Percentiles rank a stretch among this genome's conserved stretches.
Evolutionary conservation across 2,329 filamentous ascomycete species (phyloP).

Genomic region (Sclerotinia nivalis): DNA sequence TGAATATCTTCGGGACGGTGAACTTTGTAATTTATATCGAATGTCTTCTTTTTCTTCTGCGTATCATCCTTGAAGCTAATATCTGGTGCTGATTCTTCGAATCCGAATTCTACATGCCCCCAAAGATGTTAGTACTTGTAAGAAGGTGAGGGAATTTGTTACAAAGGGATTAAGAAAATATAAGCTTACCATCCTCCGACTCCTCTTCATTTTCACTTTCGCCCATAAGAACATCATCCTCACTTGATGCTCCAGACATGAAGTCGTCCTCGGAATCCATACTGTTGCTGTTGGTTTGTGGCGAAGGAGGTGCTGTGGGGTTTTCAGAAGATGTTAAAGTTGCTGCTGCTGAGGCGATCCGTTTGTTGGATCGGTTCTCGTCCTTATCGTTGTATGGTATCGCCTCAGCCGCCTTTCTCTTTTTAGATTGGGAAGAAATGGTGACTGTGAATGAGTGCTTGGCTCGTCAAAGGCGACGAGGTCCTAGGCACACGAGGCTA

Average conservation of each 20-base stretch:
- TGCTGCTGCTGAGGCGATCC: constrained; percentile 44
- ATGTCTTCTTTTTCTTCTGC: constrained; percentile 70
- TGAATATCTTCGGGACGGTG: constrained; percentile 80
- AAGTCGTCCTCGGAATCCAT: constrained; percentile 98
- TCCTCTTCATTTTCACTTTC: constrained; percentile 78
- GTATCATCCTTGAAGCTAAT: constrained; percentile 62
- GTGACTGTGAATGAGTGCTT: constrained; percentile 42
- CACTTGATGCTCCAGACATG: constrained; percentile 80
- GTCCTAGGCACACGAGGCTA: constrained; percentile 39
- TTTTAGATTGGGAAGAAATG: constrained; percentile 54
- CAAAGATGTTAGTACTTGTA: constrained; percentile 20
- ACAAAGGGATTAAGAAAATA: background rate
- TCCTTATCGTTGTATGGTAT: constrained; percentile 41
- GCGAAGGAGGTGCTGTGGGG: constrained; percentile 52
- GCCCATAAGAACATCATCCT: constrained; percentile 71
- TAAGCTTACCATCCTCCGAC: constrained; percentile 40
- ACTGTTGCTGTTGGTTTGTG: constrained; percentile 53
- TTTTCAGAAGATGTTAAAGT: constrained; percentile 9
- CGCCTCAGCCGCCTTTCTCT: constrained; percentile 54
- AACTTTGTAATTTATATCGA: constrained; percentile 83
- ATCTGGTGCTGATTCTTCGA: constrained; percentile 52
- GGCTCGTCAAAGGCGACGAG: constrained; percentile 36
- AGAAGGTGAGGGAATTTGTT: constrained; percentile 15
- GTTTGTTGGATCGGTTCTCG: constrained; percentile 40
- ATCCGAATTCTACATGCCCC: constrained; percentile 40